Base-by-base conservation (phyloP, 305 asterid genomes). In the Fraxinus paxiana region DNA sequence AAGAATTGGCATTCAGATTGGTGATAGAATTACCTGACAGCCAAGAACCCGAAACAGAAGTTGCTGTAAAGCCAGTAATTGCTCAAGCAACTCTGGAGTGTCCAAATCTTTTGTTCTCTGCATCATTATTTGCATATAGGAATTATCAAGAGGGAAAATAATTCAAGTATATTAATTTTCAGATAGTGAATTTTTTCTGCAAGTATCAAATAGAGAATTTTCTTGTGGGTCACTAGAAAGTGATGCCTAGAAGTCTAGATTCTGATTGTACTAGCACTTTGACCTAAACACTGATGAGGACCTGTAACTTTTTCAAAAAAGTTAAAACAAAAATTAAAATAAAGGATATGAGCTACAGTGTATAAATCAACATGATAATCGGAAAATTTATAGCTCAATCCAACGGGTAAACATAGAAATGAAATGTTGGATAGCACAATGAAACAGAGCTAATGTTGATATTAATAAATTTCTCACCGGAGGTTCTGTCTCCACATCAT, bases 21-120 rank as follows among this genome's bases (percentile, higher is more conserved):
- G 28, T 22, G 10, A 41, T 33, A 75, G 74, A 77, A 48, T 17
- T 86, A 96, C 99, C 98, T 89, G 98, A 81, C 99, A 96, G 86
- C 97, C 94, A 46, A 93, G 88, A 72, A 90, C 95, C 73, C 99
- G 97, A 86, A 88, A 89, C 17, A 94, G 94, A 79, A 96, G 94
- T 51, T 94, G 93, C 77, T 96, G 98, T 77, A 94, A 82, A 77
- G 98, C 93, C 38, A 98, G 97, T 83, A 96, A 86, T 48, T 96
- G 97, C 85, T 90, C 97, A 18, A 96, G 94, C 83, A 95, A 85
- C 80, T 92, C 92, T 1, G 91, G 91, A 38, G 98, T 92, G 86
- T 92, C 96, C 59, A 94, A 88, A 81, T 96, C 99, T 87, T 93
- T 96, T 41, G 94, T 94, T 88, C 94, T 96, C 98, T 96, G 94